These are phyloP conservation scores for Russula vinacea DNA, from an alignment of 768 basidiomycete species.

Conservation along the genomic window DNA sequence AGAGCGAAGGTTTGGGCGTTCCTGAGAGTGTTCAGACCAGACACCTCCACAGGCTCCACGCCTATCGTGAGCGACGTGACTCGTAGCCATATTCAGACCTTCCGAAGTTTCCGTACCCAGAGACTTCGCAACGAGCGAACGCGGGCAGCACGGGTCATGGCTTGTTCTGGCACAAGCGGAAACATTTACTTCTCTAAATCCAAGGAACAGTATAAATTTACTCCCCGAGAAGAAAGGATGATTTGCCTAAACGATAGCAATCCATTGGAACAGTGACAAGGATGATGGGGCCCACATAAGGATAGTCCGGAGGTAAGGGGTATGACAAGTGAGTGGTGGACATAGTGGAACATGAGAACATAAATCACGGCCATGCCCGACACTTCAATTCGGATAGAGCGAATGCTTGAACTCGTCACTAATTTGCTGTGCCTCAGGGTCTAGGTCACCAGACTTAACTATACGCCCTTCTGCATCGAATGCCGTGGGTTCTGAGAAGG, in stretches of 20 bases:
- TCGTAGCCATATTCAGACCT: too few relatives aligned
- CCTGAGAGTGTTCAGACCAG: too few relatives aligned
- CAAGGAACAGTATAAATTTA: not conserved
- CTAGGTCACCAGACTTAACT: conserved; percentile 46
- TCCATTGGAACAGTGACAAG: conserved; percentile 4
- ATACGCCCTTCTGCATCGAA: conserved; percentile 57
- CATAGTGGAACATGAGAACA: conserved; percentile 10
- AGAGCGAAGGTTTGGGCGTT: too few relatives aligned
- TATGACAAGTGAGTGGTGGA: conserved; percentile 3
- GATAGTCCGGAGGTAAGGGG: conserved; percentile 5
- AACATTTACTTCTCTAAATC: not conserved
- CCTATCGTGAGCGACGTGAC: too few relatives aligned
- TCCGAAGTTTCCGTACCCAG: too few relatives aligned
- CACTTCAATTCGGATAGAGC: conserved; percentile 14
- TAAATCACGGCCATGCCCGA: not conserved
- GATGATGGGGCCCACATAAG: not conserved
- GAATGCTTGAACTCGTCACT: conserved; percentile 64
- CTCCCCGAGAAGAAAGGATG: not conserved
- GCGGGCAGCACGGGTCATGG: not conserved
- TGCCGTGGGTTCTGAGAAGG: conserved; percentile 39
- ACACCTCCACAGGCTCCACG: too few relatives aligned
- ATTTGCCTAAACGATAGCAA: not conserved
- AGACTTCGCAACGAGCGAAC: not conserved
- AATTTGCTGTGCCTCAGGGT: conserved; percentile 58
- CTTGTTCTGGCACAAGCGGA: not conserved